phyloP scores from a whole-genome alignment of 2,329 filamentous ascomycete genomes.

The Piedraia hortae region DNA sequence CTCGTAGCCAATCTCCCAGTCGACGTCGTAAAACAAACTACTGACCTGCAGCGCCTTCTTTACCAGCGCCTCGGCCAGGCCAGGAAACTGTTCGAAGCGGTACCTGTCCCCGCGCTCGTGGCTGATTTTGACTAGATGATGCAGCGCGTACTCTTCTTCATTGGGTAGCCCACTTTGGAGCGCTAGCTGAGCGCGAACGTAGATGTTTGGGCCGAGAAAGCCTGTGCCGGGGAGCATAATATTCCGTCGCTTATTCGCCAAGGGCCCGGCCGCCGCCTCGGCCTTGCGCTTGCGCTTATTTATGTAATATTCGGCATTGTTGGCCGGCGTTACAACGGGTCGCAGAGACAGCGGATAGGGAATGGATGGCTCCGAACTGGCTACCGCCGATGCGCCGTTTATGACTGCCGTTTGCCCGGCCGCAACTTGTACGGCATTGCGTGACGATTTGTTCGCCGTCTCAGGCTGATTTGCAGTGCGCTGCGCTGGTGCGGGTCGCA shows the following conservation, averaged over 20 bases:
- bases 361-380: slow-evolving; percentile 41
- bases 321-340: slow-evolving; percentile 47
- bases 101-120: slow-evolving; percentile 89
- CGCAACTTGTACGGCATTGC: slow-evolving; percentile 20
- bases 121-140: slow-evolving; percentile 85
- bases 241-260: slow-evolving; percentile 20
- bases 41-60: slow-evolving; percentile 61
- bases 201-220: slow-evolving; percentile 56
- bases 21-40: slow-evolving; percentile 51
- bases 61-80: slow-evolving; percentile 64
- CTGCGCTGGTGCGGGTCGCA: slow-evolving; percentile 56
- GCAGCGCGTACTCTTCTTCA: slow-evolving; percentile 78
- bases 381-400: slow-evolving; percentile 23
- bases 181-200: slow-evolving; percentile 61
- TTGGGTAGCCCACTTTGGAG: slow-evolving; percentile 50
- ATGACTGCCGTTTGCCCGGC: slow-evolving; percentile 5
- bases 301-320: slow-evolving; percentile 40
- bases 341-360: slow-evolving; percentile 38
- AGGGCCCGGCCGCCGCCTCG: slow-evolving; percentile 14
- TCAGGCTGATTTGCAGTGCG: slow-evolving; percentile 68
- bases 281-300: slow-evolving; percentile 24
- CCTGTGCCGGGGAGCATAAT: slow-evolving; percentile 37
- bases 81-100: slow-evolving; percentile 73
- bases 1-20: slow-evolving; percentile 51
- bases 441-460: slow-evolving; percentile 23